These are phyloP conservation scores for Plectosphaerella cucumerina DNA, from an alignment of 2,329 filamentous ascomycete species.

Conservation along the genomic window DNA sequence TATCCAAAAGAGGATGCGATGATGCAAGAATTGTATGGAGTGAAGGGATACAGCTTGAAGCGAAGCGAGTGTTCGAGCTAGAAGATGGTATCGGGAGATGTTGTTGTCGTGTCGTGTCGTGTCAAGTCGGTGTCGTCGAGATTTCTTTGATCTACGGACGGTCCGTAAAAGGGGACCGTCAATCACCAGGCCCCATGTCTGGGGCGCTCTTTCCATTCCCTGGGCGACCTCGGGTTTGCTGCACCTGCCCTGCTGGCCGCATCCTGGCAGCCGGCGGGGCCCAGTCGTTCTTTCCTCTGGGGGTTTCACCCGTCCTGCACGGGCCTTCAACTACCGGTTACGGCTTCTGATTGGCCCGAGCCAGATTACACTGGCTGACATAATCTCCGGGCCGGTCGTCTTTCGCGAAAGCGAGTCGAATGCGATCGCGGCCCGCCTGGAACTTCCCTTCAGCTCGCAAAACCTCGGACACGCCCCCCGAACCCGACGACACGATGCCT, in stretches of 20 bases:
- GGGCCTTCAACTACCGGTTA: not conserved
- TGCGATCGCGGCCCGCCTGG: not conserved
- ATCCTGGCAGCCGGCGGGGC: not conserved
- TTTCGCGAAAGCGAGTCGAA: not conserved
- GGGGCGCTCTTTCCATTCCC: too few species aligned
- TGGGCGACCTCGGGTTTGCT: too few species aligned
- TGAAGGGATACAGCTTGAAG: too few species aligned
- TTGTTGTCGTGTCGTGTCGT: not conserved
- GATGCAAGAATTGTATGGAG: too few species aligned
- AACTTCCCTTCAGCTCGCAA: not conserved
- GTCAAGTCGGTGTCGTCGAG: too few species aligned
- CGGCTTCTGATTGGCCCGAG: not conserved
- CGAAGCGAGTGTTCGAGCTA: too few species aligned
- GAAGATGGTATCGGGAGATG: not conserved
- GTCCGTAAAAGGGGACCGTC: too few species aligned
- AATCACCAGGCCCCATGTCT: too few species aligned
- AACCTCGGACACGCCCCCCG: not conserved
- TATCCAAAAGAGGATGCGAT: too few species aligned
- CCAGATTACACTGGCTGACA: not conserved
- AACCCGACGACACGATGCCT: conserved; percentile 46
- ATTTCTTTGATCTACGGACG: too few species aligned
- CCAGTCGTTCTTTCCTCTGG: not conserved
- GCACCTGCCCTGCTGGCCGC: too few species aligned
- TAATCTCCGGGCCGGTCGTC: not conserved
- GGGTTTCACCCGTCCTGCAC: not conserved